These are phyloP conservation scores for Fusarium piperis DNA, from an alignment of 2,329 filamentous ascomycete species.

Conservation along the genomic window DNA sequence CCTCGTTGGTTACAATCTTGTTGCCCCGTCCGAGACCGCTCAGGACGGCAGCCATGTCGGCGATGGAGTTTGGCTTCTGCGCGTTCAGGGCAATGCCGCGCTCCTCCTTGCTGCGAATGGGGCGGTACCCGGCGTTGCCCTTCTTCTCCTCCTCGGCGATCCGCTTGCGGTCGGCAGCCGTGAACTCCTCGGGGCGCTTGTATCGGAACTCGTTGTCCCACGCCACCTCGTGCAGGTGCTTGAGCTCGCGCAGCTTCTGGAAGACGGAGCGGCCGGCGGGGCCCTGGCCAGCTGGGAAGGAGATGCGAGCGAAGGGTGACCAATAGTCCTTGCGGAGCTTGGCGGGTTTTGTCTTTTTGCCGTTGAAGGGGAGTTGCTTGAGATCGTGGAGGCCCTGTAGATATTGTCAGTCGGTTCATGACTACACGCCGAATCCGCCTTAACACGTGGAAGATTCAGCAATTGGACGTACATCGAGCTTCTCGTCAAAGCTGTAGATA, in stretches of 20 bases:
- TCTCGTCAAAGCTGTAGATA: slow-evolving; percentile 61
- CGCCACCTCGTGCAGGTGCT: slow-evolving; percentile 68
- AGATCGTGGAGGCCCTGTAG: slow-evolving; percentile 55
- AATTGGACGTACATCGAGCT: slow-evolving; percentile 55
- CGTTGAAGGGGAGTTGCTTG: slow-evolving; percentile 70
- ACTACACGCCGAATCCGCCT: not conserved
- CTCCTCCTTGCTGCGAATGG: slow-evolving; percentile 51
- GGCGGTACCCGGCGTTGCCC: slow-evolving; percentile 45
- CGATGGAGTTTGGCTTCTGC: slow-evolving; percentile 69
- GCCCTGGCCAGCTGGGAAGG: slow-evolving; percentile 63
- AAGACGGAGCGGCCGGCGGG: slow-evolving; percentile 67
- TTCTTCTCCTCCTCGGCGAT: slow-evolving; percentile 43
- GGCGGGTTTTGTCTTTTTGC: slow-evolving; percentile 72
- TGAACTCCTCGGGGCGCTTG: slow-evolving; percentile 50
- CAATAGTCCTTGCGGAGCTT: slow-evolving; percentile 75
- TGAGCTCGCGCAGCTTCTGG: slow-evolving; percentile 72
- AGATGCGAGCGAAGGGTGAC: slow-evolving; percentile 68
- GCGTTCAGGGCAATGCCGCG: slow-evolving; percentile 65
- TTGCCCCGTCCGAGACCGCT: slow-evolving; percentile 62
- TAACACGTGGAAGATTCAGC: not conserved
- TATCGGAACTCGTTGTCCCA: slow-evolving; percentile 63
- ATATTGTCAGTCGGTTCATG: not conserved
- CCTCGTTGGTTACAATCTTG: slow-evolving; percentile 50
- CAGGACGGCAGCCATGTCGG: slow-evolving; percentile 70
- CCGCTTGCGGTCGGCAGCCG: slow-evolving; percentile 47